Evolutionary conservation across 345 rosid species (phyloP).

Genomic region (Punica granatum): DNA sequence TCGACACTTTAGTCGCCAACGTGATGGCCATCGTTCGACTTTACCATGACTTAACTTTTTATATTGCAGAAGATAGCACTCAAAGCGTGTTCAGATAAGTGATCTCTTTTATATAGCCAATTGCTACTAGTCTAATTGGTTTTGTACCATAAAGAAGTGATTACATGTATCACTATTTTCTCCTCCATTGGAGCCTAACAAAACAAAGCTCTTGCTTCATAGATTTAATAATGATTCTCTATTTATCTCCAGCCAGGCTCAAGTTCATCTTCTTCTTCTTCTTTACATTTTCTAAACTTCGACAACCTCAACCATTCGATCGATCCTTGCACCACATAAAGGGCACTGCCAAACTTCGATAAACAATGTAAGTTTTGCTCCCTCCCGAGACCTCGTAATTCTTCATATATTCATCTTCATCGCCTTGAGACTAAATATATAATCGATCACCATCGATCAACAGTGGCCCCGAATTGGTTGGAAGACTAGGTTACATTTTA

Average conservation of each 20-base stretch:
- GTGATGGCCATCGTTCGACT: no score
- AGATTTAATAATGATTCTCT: not conserved
- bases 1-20: no score
- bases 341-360: not conserved
- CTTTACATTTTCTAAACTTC: not conserved
- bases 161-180: no score
- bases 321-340: not conserved
- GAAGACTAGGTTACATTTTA: no score
- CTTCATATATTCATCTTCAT: no score
- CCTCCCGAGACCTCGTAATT: no score
- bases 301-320: not conserved
- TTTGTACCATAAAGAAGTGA: not conserved
- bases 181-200: not conserved
- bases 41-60: no score
- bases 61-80: not conserved
- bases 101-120: not conserved
- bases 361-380: no score
- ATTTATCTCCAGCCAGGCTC: not conserved
- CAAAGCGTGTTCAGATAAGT: not conserved
- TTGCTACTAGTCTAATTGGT: not conserved
- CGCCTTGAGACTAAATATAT: no score
- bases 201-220: no score
- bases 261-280: not conserved
- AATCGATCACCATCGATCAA: no score
- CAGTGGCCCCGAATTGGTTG: no score